Percentiles rank a stretch among this genome's conserved stretches.
Conservation (phyloP, 176 grass and related monocot species). For the Zoysia pacifica region DNA sequence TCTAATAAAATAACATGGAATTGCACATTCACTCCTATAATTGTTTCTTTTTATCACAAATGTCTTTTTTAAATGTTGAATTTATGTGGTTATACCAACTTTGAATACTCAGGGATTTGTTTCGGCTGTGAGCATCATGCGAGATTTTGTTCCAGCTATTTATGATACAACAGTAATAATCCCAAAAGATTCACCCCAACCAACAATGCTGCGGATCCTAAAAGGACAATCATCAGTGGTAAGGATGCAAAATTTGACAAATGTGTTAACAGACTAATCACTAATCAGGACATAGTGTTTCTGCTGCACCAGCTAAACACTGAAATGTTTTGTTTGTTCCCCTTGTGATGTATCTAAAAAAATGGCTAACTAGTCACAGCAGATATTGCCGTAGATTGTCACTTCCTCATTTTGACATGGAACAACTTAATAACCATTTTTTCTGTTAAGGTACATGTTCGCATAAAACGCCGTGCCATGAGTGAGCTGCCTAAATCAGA, state of each 20-base stretch:
- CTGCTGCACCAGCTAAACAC: not conserved
- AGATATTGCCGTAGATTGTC: not conserved
- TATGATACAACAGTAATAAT: conserved; percentile 93
- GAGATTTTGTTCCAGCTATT: conserved; percentile 91
- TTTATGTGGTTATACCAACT: conserved; percentile 22
- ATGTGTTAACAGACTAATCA: not conserved
- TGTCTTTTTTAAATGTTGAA: conserved; percentile 7
- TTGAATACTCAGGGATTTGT: conserved; percentile 78
- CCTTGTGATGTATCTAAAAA: not conserved
- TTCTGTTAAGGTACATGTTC: conserved; percentile 77
- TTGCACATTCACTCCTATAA: conserved; percentile 1
- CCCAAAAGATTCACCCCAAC: conserved; percentile 87
- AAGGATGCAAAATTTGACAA: conserved; percentile 32
- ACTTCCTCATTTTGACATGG: not conserved
- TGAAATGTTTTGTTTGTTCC: conserved; percentile 22
- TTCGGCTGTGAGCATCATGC: conserved; percentile 88
- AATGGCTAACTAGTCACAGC: not conserved
- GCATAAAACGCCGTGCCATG: conserved; percentile 80
- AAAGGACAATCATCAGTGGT: conserved; percentile 93
- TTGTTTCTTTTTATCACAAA: not conserved
- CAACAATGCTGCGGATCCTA: conserved; percentile 94
- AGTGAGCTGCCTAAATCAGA: conserved; percentile 80
- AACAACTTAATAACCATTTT: conserved; percentile 1
- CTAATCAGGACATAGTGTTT: not conserved
- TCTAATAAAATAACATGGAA: not conserved